Evolutionary conservation across 1,284 basidiomycete species (phyloP), one percentile per base, ranked within the genome.

Genomic region (Puccinia novopanici): DNA sequence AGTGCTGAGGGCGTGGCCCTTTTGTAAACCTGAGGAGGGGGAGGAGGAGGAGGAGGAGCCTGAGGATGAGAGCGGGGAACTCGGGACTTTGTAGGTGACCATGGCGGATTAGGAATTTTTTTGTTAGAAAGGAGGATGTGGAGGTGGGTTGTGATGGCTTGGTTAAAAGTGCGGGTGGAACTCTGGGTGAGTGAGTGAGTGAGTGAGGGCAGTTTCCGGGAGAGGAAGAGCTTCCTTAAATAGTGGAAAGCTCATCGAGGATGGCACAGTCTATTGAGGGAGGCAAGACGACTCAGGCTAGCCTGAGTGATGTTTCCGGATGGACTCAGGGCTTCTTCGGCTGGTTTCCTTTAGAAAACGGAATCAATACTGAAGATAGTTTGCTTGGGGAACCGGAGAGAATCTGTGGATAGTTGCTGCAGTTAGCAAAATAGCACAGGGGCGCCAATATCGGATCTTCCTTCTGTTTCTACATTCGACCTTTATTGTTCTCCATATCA

Each of bases 341-440:
- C 45, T 45, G 45, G n/a, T n/a, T 45, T 45, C 6, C 45, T 15
- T 45, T 45, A 45, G 45, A 15, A n/a, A n/a, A n/a, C n/a, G n/a
- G n/a, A n/a, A n/a, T n/a, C n/a, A n/a, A n/a, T n/a, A n/a, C 45
- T 45, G 45, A 45, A 45, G 45, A 45, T 6, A 45, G 15, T 45
- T 45, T 45, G 15, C 45, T 45, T 45, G n/a, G n/a, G n/a, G n/a
- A n/a, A n/a, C n/a, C n/a, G n/a, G 54, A 55, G 54, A 55, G 54
- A 55, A 63, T 22, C 5, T 15, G 59, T 12, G 59, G 34, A 9
- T 63, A 63, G 59, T 63, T n/a, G 59, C 59, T 63, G 59, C 12
- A 63, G n/a, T 22, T 63, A 63, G 59, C 34, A 63, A 63, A 34
- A n/a, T 63, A 19, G 59, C 19, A 19, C 59, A 63, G 59, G 59